Evolutionary conservation across 2,329 filamentous ascomycete genomes (phyloP).

Genomic region (Calonectria hawksworthii): DNA sequence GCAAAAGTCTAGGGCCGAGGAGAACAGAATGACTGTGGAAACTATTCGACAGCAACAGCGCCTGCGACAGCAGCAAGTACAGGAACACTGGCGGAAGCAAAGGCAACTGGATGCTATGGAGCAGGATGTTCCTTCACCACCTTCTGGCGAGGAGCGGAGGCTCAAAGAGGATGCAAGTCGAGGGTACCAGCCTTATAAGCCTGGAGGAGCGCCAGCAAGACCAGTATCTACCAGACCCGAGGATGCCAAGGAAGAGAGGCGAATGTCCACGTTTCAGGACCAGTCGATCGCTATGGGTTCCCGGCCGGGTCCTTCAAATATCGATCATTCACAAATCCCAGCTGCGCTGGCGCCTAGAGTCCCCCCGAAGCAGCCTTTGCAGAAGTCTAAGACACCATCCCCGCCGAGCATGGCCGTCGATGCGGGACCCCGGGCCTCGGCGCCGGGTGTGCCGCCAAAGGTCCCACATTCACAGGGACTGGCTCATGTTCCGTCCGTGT

Average conservation of each 20-base stretch:
- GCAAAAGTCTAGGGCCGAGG: slow-evolving; percentile 30
- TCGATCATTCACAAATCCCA: slow-evolving; percentile 39
- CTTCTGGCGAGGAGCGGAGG: slow-evolving; percentile 28
- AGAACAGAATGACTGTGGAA: slow-evolving; percentile 28
- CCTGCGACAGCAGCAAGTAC: slow-evolving; percentile 15
- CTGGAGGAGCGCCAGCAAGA: background rate
- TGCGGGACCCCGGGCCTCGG: background rate
- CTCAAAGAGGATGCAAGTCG: slow-evolving; percentile 9
- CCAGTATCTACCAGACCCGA: slow-evolving; percentile 22
- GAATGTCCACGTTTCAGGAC: slow-evolving; percentile 41
- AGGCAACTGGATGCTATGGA: slow-evolving; percentile 16
- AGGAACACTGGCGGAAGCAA: slow-evolving; percentile 12
- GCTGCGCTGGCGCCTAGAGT: slow-evolving; percentile 40
- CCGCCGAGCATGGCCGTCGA: background rate
- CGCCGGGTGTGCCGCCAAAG: background rate
- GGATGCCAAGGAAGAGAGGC: slow-evolving; percentile 15
- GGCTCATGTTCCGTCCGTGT: slow-evolving; percentile 39
- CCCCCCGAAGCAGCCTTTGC: slow-evolving; percentile 35
- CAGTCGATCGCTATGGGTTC: slow-evolving; percentile 41
- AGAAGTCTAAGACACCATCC: slow-evolving; percentile 22
- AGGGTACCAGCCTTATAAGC: slow-evolving; percentile 38
- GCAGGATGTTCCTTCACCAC: slow-evolving; percentile 23
- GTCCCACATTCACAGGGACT: slow-evolving; percentile 18
- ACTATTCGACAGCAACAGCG: slow-evolving; percentile 7
- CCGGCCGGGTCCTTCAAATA: slow-evolving; percentile 36